A percentile compares a stretch with the other conserved stretches of the same genome.
phyloP scores from a whole-genome alignment of 23 red algal species.

The Gracilariopsis chorda region DNA sequence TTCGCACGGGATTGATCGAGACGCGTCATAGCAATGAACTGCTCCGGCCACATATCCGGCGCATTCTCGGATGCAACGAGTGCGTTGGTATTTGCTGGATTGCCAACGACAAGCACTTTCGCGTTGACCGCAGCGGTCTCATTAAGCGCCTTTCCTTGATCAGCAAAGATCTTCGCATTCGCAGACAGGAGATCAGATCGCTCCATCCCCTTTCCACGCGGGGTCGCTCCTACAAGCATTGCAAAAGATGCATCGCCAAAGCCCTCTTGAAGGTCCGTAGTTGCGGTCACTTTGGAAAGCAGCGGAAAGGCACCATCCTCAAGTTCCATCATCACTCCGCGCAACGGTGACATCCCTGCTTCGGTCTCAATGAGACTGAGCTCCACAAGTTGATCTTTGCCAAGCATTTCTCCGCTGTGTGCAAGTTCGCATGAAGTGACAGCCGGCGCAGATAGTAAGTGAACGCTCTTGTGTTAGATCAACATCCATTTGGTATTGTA shows the following conservation, averaged over 20 bases:
- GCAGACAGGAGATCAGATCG: slow-evolving; percentile 87
- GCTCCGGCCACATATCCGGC: slow-evolving; percentile 82
- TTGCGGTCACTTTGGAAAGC: slow-evolving; percentile 75
- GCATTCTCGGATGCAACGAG: slow-evolving; percentile 92
- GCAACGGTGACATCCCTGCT: slow-evolving; percentile 78
- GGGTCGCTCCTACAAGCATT: slow-evolving; percentile 85
- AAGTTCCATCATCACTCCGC: slow-evolving; percentile 97
- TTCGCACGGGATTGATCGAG: slow-evolving; percentile 93
- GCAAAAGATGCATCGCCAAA: slow-evolving; percentile 88
- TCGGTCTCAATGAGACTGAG: slow-evolving; percentile 84
- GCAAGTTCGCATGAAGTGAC: background rate
- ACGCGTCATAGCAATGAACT: slow-evolving; percentile 95
- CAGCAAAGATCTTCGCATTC: slow-evolving; percentile 92
- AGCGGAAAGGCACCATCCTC: slow-evolving; percentile 97
- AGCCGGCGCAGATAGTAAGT: too few species aligned
- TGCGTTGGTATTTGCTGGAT: slow-evolving; percentile 95
- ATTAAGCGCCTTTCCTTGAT: slow-evolving; percentile 94
- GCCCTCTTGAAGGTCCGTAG: slow-evolving; percentile 82
- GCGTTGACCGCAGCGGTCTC: slow-evolving; percentile 39
- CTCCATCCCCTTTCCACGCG: slow-evolving; percentile 88
- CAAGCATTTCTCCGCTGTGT: slow-evolving; percentile 89
- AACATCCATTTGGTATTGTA: too few species aligned
- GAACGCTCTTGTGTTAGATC: too few species aligned
- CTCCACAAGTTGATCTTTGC: slow-evolving; percentile 84
- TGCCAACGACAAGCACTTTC: slow-evolving; percentile 88